A percentile compares a stretch with the other conserved stretches of the same genome.
phyloP scores from a whole-genome alignment of 345 rosid species.

The Euphorbia pulcherrima region DNA sequence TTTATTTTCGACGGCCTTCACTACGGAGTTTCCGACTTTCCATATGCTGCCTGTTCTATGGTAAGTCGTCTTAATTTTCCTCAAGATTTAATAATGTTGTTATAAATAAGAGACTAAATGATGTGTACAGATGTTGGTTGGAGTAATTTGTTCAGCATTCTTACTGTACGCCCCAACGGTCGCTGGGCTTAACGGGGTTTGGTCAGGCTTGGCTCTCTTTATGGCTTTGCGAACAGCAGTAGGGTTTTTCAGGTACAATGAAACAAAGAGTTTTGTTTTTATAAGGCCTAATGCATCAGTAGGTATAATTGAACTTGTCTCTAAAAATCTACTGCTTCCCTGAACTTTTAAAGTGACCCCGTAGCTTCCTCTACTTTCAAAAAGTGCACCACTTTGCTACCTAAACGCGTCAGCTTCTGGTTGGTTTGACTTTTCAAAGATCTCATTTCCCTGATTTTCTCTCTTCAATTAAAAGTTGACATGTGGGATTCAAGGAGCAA shows the following conservation, averaged over 20 bases:
- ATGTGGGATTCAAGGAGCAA: too few relatives aligned
- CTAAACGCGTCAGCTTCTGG: too few relatives aligned
- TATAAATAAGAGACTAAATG: conserved; percentile 9
- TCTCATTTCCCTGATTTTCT: too few relatives aligned
- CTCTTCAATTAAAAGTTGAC: too few relatives aligned
- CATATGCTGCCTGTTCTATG: conserved; percentile 85
- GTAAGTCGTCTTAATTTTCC: conserved; percentile 24
- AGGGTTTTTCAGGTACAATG: conserved; percentile 64
- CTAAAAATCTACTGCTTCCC: too few relatives aligned
- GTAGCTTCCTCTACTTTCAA: too few relatives aligned
- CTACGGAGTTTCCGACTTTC: conserved; percentile 89
- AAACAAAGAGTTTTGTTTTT: too few relatives aligned
- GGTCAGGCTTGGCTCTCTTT: conserved; percentile 82
- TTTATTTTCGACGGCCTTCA: conserved; percentile 92
- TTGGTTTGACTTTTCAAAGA: too few relatives aligned
- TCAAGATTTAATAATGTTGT: background rate
- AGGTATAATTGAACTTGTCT: too few relatives aligned
- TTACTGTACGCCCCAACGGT: conserved; percentile 53
- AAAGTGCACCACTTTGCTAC: too few relatives aligned
- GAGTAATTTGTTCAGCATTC: conserved; percentile 59
- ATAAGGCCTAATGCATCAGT: too few relatives aligned
- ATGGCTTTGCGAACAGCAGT: conserved; percentile 80
- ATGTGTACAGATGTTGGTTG: conserved; percentile 59
- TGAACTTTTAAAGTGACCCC: too few relatives aligned
- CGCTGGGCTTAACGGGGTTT: conserved; percentile 77